These are phyloP conservation scores for Paramecium tetraurelia DNA, from an alignment of 73 alveolate species.

Conservation along the genomic window DNA sequence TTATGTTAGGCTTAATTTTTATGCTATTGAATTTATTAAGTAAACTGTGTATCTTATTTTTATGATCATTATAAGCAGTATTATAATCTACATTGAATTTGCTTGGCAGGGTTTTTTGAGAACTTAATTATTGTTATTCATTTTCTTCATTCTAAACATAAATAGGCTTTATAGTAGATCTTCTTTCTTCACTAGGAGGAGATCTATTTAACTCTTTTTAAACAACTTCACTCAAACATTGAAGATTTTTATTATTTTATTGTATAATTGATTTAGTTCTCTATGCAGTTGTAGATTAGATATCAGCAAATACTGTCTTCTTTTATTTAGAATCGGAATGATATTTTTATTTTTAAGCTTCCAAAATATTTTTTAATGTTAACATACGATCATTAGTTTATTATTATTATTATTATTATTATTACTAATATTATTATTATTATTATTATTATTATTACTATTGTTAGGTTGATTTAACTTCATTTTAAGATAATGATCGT, in stretches of 20 bases:
- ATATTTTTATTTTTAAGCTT: not conserved
- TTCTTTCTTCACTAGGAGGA: conserved; percentile 11
- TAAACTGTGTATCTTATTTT: not conserved
- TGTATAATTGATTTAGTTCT: not conserved
- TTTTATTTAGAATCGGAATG: not conserved
- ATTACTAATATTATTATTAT: not conserved
- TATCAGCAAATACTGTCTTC: not conserved
- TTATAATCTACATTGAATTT: not conserved
- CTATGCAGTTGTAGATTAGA: not conserved
- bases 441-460: not conserved
- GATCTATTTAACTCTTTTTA: conserved; percentile 1
- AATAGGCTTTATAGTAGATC: not conserved
- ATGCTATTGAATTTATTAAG: not conserved
- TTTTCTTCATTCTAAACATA: not conserved
- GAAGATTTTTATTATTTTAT: not conserved
- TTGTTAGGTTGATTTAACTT: not conserved
- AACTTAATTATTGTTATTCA: not conserved
- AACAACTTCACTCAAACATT: not conserved
- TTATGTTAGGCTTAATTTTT: not conserved
- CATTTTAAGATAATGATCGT: not conserved
- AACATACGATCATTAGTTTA: not conserved
- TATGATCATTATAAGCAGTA: not conserved
- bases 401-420: not conserved
- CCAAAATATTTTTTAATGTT: not conserved
- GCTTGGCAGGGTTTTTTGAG: not conserved